Evolutionary conservation across 2,329 filamentous ascomycete genomes (phyloP), one percentile per base, ranked within the genome.

Genomic region (Fusarium illudens): DNA sequence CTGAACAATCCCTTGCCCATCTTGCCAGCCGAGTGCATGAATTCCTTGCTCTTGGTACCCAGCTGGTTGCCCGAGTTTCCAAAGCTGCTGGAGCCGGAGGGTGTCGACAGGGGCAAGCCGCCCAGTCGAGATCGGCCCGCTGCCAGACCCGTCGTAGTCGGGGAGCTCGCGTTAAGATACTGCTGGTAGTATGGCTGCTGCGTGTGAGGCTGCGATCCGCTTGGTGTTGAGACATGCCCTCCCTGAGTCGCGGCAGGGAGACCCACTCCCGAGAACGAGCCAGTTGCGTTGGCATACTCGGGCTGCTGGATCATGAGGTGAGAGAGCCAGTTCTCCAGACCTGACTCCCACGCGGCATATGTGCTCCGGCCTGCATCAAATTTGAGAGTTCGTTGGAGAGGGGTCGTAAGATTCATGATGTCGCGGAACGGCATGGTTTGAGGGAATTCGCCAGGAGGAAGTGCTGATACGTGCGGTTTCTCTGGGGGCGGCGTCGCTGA

Each of bases 1-100:
- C 92, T 93, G 78, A 97, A 90, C 68, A 97, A 80, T 54, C 94
- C 95, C 82, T 97, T 97, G 50, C 94, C 94, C 61, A 93, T 93
- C 76, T 93, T 94, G 55, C 93, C 93, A 57, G 94, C 94, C 20
- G 91, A 90, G 69, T 96, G 92, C 76, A 97, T 85, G 27, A 97
- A 82, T 73, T 96, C 94, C 81, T 97, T 97, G 77, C 94, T 90
- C 82, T 94, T 95, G 36, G 90, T 87, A 71, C 93, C 91, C 77
- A 94, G 87, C 74, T 91, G 88, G 68, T 86, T 83, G 64, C 86
- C 80, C 50, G 87, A 87, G 61, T 84, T 82, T 39, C 83, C 84
- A 69, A 87, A 84, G 33, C 81, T 78, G 73, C 81, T 81, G 50
- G 78, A 73, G 29, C 79, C 75, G 50, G 80, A 80, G 58, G 83